Conservation (phyloP, 2,329 filamentous ascomycete species). For the Sordariomycetes sp. region DNA sequence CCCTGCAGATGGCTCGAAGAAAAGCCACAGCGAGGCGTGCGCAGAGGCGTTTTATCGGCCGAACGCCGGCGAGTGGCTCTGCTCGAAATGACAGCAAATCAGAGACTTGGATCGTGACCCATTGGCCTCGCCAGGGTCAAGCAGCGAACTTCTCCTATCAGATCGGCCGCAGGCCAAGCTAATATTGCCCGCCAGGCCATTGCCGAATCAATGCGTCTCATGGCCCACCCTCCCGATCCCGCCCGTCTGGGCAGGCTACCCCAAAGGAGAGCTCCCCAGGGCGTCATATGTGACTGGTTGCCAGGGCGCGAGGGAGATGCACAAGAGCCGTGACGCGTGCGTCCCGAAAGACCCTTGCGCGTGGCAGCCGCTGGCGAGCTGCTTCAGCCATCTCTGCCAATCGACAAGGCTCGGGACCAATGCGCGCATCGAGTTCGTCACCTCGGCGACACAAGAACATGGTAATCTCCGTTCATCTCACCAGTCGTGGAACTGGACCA, state of each 20-base stretch:
- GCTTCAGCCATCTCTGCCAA: neutral
- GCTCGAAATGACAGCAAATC: neutral
- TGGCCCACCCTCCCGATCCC: constrained; percentile 17
- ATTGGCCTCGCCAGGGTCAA: neutral
- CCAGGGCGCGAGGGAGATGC: neutral
- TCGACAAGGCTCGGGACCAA: neutral
- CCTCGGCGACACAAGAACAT: neutral
- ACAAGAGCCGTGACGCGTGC: neutral
- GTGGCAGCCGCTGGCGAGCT: neutral
- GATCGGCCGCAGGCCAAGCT: neutral
- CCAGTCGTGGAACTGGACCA: neutral
- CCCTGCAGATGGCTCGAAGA: neutral
- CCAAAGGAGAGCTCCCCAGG: neutral
- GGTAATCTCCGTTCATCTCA: neutral
- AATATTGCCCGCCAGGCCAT: constrained; percentile 13
- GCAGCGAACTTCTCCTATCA: neutral
- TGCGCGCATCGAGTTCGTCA: neutral
- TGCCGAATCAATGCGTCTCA: constrained; percentile 19
- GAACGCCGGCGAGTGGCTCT: neutral
- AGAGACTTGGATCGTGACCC: neutral
- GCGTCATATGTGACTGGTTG: neutral
- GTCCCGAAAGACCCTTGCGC: neutral
- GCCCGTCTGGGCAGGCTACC: constrained; percentile 11
- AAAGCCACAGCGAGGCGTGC: neutral
- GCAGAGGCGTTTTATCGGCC: neutral